Conservation (phyloP, 1,284 basidiomycete genomes). For the Marasmius sp. region DNA sequence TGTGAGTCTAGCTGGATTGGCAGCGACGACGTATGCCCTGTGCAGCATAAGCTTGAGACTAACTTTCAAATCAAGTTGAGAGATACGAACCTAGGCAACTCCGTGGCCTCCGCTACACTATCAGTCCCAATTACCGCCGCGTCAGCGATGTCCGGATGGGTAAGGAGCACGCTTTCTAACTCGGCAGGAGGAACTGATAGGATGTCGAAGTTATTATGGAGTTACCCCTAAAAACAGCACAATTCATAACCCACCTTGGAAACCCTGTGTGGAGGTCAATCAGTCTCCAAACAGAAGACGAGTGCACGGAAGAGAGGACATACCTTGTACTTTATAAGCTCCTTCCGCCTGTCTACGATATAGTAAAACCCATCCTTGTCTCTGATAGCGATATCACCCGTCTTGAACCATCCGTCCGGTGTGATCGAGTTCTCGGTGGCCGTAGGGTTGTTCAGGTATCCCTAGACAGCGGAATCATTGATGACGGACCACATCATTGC, state of each 20-base stretch:
- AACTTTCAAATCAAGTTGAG: not conserved
- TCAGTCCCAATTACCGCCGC: constrained; percentile 74
- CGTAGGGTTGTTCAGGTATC: constrained; percentile 65
- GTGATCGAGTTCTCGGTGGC: constrained; percentile 73
- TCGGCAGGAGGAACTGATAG: constrained; percentile 78
- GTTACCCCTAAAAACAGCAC: too few relatives aligned
- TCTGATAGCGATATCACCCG: constrained; percentile 70
- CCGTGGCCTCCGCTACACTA: constrained; percentile 62
- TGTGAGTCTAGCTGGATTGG: constrained; percentile 35
- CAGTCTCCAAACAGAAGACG: not conserved
- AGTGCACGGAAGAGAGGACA: constrained; percentile 6
- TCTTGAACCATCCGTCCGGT: constrained; percentile 79
- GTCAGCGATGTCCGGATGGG: constrained; percentile 72
- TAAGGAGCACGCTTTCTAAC: constrained; percentile 72
- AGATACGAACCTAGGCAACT: constrained; percentile 63
- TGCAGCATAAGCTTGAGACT: not conserved
- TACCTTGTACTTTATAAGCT: constrained; percentile 84
- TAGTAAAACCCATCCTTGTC: constrained; percentile 66
- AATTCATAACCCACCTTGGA: constrained; percentile 46
- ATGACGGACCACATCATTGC: not conserved
- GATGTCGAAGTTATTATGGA: not conserved
- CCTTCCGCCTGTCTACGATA: constrained; percentile 75
- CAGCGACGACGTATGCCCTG: constrained; percentile 73
- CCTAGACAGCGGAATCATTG: constrained; percentile 31
- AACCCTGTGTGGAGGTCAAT: constrained; percentile 41